Conservation (phyloP, 768 basidiomycete genomes). For the Heimioporus sp. region DNA sequence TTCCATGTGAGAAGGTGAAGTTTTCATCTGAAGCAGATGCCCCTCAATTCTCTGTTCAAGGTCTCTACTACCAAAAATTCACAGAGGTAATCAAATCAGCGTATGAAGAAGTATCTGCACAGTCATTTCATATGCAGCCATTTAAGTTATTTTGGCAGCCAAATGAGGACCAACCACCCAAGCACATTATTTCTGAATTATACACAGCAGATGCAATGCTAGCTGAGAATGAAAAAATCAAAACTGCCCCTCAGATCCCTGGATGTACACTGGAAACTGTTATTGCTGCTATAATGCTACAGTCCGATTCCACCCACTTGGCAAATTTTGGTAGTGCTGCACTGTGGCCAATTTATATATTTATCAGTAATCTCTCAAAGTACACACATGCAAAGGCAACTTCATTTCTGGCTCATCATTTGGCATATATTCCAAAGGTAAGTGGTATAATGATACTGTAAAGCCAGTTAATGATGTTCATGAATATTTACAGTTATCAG, state of each 20-base stretch:
- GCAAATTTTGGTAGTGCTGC: conserved; percentile 17
- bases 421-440: conserved; percentile 20
- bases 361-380: conserved; percentile 5
- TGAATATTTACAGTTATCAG: background rate
- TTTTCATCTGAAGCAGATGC: background rate
- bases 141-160: conserved; percentile 14
- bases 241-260: conserved; percentile 1
- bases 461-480: background rate
- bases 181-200: conserved; percentile 21
- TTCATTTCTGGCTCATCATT: conserved; percentile 14
- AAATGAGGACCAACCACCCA: background rate
- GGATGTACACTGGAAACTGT: conserved; percentile 18
- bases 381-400: conserved; percentile 7
- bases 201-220: conserved; percentile 20
- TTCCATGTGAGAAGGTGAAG: conserved; percentile 2
- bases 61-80: conserved; percentile 24
- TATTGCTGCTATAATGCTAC: conserved; percentile 21
- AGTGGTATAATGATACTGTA: too few species aligned
- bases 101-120: conserved; percentile 15
- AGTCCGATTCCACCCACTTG: conserved; percentile 26
- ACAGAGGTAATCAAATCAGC: conserved; percentile 21
- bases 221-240: conserved; percentile 7
- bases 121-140: conserved; percentile 15
- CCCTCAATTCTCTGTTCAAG: conserved; percentile 21
- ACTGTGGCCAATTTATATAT: conserved; percentile 17